Conservation (phyloP, 148 eudicot species). For the Vaccinium vitisidaea region DNA sequence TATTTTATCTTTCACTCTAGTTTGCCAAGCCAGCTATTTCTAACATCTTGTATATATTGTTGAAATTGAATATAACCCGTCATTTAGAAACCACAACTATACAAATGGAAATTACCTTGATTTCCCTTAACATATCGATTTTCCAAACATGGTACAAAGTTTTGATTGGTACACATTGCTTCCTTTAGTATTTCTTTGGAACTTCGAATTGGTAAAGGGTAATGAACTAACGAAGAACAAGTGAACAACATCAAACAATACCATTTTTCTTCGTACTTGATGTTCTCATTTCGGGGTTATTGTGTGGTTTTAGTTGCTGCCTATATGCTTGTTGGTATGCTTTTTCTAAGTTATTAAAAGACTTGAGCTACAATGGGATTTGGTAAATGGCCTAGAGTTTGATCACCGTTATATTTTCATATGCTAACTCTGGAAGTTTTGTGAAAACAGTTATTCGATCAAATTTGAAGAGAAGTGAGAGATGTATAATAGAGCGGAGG, state of each 20-base stretch:
- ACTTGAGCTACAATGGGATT: not conserved
- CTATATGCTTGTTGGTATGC: not conserved
- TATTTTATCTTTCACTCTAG: not conserved
- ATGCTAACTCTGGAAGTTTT: constrained; percentile 12
- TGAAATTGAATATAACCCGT: not conserved
- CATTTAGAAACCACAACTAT: not conserved
- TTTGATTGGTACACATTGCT: not conserved
- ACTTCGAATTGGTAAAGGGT: not conserved
- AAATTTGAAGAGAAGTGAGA: constrained; percentile 11
- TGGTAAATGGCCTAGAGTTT: not conserved
- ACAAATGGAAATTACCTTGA: not conserved
- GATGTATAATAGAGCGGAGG: constrained; percentile 30
- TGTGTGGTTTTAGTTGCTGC: not conserved
- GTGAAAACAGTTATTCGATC: not conserved
- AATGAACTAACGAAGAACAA: not conserved
- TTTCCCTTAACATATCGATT: not conserved
- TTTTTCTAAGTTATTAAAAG: not conserved
- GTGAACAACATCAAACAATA: not conserved
- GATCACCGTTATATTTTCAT: not conserved
- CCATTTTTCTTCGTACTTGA: not conserved
- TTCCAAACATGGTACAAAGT: not conserved
- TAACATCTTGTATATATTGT: not conserved
- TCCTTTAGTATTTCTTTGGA: not conserved
- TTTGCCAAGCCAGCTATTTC: not conserved
- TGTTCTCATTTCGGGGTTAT: not conserved